These are phyloP conservation scores for Pseudisothecium myosuroides DNA, from an alignment of 225 moss, liverwort and hornwort species.

Conservation along the genomic window DNA sequence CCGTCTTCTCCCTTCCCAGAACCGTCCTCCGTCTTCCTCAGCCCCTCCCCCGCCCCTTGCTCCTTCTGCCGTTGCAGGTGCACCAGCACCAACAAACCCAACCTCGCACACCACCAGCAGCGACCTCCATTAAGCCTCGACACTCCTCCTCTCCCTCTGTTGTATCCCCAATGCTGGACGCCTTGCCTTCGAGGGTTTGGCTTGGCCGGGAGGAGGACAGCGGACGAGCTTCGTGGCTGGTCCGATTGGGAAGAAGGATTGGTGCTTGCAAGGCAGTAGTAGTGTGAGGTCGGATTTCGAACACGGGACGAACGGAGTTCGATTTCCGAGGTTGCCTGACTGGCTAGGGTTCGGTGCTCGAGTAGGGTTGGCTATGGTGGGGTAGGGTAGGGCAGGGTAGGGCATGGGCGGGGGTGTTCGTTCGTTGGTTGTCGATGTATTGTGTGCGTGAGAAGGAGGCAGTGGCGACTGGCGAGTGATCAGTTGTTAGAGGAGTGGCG, in stretches of 20 bases:
- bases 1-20: neutral
- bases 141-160: neutral
- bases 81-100: neutral
- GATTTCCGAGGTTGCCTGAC: neutral
- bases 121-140: neutral
- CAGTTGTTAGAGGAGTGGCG: neutral
- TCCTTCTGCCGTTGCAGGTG: neutral
- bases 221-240: neutral
- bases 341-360: neutral
- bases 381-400: neutral
- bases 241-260: neutral
- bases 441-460: neutral
- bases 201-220: neutral
- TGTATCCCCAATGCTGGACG: neutral
- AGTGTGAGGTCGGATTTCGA: neutral
- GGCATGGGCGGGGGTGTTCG: neutral
- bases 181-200: neutral
- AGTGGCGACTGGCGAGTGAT: neutral
- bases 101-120: neutral
- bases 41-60: too few relatives aligned
- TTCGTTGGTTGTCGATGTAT: neutral
- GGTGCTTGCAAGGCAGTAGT: neutral
- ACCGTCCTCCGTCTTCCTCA: slow-evolving; percentile 1
- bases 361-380: neutral
- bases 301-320: neutral